Conservation (phyloP, 495 filamentous ascomycete genomes). For the Trypethelium eluteriae region DNA sequence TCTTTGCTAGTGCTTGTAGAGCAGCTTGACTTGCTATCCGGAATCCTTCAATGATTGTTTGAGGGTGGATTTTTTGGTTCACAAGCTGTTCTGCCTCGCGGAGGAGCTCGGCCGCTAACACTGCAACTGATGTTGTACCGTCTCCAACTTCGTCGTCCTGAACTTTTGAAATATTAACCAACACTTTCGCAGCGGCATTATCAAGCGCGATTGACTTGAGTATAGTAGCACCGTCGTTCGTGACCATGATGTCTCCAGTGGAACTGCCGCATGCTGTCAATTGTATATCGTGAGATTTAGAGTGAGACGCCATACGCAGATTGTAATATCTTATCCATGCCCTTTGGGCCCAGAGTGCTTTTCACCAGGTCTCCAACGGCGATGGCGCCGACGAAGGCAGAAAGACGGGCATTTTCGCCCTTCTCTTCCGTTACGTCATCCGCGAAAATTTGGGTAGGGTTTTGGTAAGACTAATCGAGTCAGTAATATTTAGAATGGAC, state of each 20-base stretch:
- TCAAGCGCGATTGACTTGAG: slow-evolving; percentile 98
- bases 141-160: slow-evolving; percentile 98
- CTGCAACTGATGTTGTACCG: slow-evolving; percentile 85
- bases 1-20: slow-evolving; percentile 69
- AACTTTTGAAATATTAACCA: slow-evolving; percentile 98
- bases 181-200: slow-evolving; percentile 92
- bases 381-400: slow-evolving; percentile 93
- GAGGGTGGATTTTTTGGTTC: slow-evolving; percentile 94
- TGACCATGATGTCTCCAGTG: slow-evolving; percentile 93
- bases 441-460: slow-evolving; percentile 96
- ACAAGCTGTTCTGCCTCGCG: slow-evolving; percentile 96
- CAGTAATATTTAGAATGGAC: slow-evolving; percentile 8
- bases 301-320: slow-evolving; percentile 63
- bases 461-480: slow-evolving; percentile 47
- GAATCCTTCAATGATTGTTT: slow-evolving; percentile 99
- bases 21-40: slow-evolving; percentile 90
- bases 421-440: slow-evolving; percentile 97
- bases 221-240: slow-evolving; percentile 97
- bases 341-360: slow-evolving; percentile 93
- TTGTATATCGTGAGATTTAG: slow-evolving; percentile 16
- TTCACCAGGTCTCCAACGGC: slow-evolving; percentile 96
- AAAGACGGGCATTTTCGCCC: slow-evolving; percentile 96
- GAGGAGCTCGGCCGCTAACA: slow-evolving; percentile 87
- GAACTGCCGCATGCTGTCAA: slow-evolving; percentile 50
- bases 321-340: slow-evolving; percentile 99